phyloP scores from a whole-genome alignment of 1,284 basidiomycete species.

The Rhodotorula sp. region DNA sequence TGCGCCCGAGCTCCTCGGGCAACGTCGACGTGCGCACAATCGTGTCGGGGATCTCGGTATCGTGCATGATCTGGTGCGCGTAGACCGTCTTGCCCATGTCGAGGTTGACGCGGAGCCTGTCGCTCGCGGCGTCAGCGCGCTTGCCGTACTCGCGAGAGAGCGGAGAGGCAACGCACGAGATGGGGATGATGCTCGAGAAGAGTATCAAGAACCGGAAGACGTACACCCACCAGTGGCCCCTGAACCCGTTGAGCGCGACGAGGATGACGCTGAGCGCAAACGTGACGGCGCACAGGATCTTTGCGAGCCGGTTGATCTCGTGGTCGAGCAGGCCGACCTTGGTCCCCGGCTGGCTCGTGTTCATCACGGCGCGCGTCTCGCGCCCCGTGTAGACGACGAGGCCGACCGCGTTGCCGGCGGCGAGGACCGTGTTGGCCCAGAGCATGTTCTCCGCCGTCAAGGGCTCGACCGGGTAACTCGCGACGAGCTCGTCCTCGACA shows the following conservation, averaged over 20 bases:
- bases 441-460: constrained; percentile 90
- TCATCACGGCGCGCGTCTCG: constrained; percentile 98
- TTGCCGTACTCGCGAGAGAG: neutral
- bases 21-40: constrained; percentile 96
- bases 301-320: constrained; percentile 94
- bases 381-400: constrained; percentile 91
- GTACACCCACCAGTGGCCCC: constrained; percentile 94
- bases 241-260: constrained; percentile 94
- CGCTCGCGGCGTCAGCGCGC: neutral
- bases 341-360: constrained; percentile 93
- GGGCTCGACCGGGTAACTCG: constrained; percentile 60
- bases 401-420: constrained; percentile 89
- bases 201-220: constrained; percentile 95
- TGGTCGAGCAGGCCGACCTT: constrained; percentile 90
- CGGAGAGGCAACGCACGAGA: constrained; percentile 66
- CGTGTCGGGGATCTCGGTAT: constrained; percentile 87
- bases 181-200: constrained; percentile 98
- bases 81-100: constrained; percentile 99
- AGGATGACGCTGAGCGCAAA: constrained; percentile 87
- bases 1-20: constrained; percentile 93
- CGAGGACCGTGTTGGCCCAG: constrained; percentile 97
- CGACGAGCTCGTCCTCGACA: constrained; percentile 1
- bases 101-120: constrained; percentile 90
- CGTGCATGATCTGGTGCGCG: constrained; percentile 90
- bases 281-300: constrained; percentile 94